A percentile compares a stretch with the other conserved stretches of the same genome.
Evolutionary conservation across 345 rosid genomes (phyloP).

Genomic region (Eucalyptus lansdowneana): DNA sequence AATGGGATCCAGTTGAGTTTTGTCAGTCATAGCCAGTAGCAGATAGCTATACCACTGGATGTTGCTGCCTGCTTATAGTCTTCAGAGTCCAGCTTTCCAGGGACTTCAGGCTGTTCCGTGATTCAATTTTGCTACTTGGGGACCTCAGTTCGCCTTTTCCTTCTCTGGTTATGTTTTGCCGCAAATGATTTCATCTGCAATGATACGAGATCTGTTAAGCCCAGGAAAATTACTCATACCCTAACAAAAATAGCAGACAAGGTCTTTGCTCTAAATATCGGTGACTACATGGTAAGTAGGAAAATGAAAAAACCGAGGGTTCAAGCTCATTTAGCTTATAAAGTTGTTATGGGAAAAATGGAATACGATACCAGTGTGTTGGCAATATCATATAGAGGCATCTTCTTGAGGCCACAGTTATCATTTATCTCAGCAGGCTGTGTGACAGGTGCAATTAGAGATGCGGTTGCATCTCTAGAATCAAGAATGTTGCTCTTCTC

Average conservation of each 20-base stretch:
- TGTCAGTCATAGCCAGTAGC: neutral
- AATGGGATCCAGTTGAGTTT: neutral
- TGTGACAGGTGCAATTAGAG: conserved; percentile 9
- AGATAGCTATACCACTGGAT: neutral
- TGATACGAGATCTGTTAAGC: neutral
- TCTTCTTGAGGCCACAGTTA: conserved; percentile 26
- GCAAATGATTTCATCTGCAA: conserved; percentile 25
- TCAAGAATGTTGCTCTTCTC: conserved; percentile 8
- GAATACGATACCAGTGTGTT: conserved; percentile 34
- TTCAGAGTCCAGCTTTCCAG: neutral
- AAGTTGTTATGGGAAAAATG: neutral
- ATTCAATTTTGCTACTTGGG: neutral
- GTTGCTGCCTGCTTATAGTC: neutral
- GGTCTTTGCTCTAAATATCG: neutral
- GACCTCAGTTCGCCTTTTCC: conserved; percentile 3
- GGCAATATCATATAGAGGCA: conserved; percentile 72
- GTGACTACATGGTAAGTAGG: neutral
- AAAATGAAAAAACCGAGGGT: neutral
- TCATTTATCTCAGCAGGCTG: conserved; percentile 19
- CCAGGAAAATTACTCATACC: neutral
- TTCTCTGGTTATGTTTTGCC: conserved; percentile 12
- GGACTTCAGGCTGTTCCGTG: neutral
- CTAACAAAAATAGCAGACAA: neutral
- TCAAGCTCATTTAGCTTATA: neutral
- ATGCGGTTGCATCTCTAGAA: conserved; percentile 9